Base-by-base conservation (phyloP, 176 grass and related monocot genomes). In the Secale cereale region DNA sequence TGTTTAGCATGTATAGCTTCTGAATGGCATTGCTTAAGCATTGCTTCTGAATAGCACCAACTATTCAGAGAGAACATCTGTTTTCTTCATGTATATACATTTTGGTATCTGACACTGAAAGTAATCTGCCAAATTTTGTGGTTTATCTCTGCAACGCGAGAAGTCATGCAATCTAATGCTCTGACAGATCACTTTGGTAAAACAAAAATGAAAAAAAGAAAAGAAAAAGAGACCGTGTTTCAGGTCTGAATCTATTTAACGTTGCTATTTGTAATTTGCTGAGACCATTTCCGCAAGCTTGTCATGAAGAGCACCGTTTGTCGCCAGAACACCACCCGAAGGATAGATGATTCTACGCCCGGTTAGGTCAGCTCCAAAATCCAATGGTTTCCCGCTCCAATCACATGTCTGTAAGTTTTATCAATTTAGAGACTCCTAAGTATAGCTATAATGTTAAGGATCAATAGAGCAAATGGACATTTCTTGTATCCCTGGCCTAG, bases 281-380 rank as follows among this genome's bases (percentile, higher is more conserved):
- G 91, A 92, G 70, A 95, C 94, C 78, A 98, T 89, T 67, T 92
- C 87, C 33, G 86, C 40, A 73, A 98, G 85, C 79, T 83, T 78
- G 76, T 68, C 87, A 71, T 96, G 97, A 66, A 94, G 72, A 85
- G 35, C 79, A 59, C 88, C 89, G 33, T 96, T 98, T 31, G 91
- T 94, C 64, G 85, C 86, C 17, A 98, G 86, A 48, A 98, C 60
- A 65, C 97, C 97, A 5, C 97, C 91, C 0, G 64, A 86, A 40
- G 97, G 97, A 68, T 89, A 94, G 59, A 98, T 95, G 77, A 91
- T 83, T 89, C 97, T 95, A 41, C 90, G 79, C 8, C 78, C 88
- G 43, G 77, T 87, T 81, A 85, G 54, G 79, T 98, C 91, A 89
- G 93, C 89, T 36, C 86, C 86, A 91, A 95, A 77, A 86, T 95